Evolutionary conservation across 495 filamentous ascomycete species (phyloP).

Genomic region (Penicillium ochrochloron): DNA sequence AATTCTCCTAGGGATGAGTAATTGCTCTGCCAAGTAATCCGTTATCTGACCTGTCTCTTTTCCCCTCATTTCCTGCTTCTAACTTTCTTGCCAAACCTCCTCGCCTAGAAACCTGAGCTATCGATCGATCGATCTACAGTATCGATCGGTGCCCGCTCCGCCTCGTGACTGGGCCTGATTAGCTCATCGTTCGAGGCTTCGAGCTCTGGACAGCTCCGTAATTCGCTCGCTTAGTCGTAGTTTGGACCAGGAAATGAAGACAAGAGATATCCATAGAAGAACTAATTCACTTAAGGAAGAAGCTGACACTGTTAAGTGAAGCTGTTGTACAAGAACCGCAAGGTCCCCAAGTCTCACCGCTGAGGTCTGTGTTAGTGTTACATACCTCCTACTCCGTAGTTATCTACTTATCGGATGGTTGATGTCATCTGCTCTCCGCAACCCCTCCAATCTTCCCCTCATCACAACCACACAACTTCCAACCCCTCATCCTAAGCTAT

Average conservation of each 20-base stretch:
- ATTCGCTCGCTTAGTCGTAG: not conserved
- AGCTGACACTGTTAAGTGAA: not conserved
- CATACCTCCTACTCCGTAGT: too few species aligned
- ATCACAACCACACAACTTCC: constrained; percentile 14
- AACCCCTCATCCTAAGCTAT: constrained; percentile 17
- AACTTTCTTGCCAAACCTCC: not conserved
- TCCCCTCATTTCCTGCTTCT: not conserved
- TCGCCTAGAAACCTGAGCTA: not conserved
- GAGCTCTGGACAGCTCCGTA: not conserved
- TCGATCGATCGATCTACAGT: constrained; percentile 9
- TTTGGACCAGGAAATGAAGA: not conserved
- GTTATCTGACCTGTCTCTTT: not conserved
- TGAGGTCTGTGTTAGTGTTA: not conserved
- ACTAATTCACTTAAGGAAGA: not conserved
- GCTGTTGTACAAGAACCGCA: not conserved
- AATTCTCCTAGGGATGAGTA: too few species aligned
- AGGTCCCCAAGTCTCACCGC: not conserved
- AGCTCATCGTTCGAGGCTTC: not conserved
- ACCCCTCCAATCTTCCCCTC: constrained; percentile 23
- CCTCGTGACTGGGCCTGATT: not conserved
- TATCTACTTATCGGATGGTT: not conserved
- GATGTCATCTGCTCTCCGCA: constrained; percentile 17
- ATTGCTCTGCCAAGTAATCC: not conserved
- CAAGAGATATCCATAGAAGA: not conserved
- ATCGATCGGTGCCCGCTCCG: not conserved